Base-by-base conservation (phyloP, 2,329 filamentous ascomycete genomes). In the Fusarium camptoceras region DNA sequence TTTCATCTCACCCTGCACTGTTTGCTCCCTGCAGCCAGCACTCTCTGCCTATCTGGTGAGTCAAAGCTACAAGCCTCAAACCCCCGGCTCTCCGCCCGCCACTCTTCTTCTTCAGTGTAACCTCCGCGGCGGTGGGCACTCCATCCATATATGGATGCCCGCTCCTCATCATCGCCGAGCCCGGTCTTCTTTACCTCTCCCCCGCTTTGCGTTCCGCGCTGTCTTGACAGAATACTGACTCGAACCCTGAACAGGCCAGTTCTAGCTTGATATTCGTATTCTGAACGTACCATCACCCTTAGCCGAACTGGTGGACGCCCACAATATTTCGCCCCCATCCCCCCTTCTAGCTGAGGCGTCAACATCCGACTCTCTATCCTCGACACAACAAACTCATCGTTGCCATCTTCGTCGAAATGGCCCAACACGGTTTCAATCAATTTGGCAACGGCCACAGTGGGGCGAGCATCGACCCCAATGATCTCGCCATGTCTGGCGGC, bases 401-500 rank as follows among this genome's bases (percentile, higher is more conserved):
- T 49, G 60, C 51, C 51, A 59, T 72, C 69, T 24, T 71, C 53
- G 48, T 55, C 55, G 49, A 73, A 65, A 88, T 88, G 86, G 84
- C 86, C 72, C 85, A 87, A 57, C 85, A 87, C 81, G 80, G 81
- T 73, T 89, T 88, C 78, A 82, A 82, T 76, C 85, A 87, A 71
- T 88, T 88, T 76, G 83, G 82, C 73, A 84, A 84, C 70, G 81
- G 82, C 75, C 85, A 86, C 70, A 85, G 85, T 69, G 84, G 82
- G 63, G 82, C 86, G 50, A 87, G 87, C 76, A 91, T 98, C 76
- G 93, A 98, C 77, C 95, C 95, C 14, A 95, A 93, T 66, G 93
- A 96, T 68, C 86, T 98, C 64, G 89, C 89, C 73, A 92, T 95
- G 89, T 78, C 81, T 16, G 85, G 85, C 70, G 84, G 84, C 63